Conservation (phyloP, 202 grass and related monocot genomes). For the Hordeum pubiflorum region DNA sequence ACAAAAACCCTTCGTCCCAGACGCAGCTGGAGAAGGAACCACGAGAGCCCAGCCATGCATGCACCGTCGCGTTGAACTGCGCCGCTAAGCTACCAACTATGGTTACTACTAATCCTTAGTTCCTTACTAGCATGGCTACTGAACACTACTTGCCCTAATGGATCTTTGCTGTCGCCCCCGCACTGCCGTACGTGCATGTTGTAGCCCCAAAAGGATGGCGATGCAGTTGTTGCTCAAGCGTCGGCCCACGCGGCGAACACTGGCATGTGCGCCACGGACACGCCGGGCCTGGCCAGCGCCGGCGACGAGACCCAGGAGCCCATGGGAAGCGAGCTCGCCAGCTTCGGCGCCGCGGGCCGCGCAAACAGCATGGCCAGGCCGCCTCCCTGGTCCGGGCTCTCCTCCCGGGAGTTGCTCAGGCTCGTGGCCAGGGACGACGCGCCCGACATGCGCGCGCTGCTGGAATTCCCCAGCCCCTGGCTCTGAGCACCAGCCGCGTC, state of each 20-base stretch:
- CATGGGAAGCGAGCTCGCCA: conserved; percentile 26
- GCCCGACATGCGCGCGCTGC: conserved; percentile 27
- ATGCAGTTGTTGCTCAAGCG: conserved; percentile 19
- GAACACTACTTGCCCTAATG: background rate
- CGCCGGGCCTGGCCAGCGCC: conserved; percentile 25
- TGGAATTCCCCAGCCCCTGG: background rate
- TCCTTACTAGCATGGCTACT: background rate
- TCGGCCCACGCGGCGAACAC: conserved; percentile 82
- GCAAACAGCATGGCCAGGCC: conserved; percentile 70
- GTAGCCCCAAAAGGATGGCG: too few species aligned
- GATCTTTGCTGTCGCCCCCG: too few species aligned
- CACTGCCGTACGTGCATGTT: too few species aligned
- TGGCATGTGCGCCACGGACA: conserved; percentile 68
- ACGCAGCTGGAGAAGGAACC: background rate
- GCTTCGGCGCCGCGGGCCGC: conserved; percentile 30
- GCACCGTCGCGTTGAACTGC: background rate
- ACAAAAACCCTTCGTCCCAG: conserved; percentile 2
- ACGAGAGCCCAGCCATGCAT: background rate
- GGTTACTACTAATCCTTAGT: background rate
- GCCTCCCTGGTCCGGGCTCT: conserved; percentile 47
- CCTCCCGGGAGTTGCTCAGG: conserved; percentile 48
- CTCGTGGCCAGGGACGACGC: conserved; percentile 33
- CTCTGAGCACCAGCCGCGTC: background rate
- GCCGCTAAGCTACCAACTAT: background rate
- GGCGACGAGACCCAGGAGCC: conserved; percentile 44